phyloP scores from a whole-genome alignment of 345 rosid genomes.

The Citrus sp. region DNA sequence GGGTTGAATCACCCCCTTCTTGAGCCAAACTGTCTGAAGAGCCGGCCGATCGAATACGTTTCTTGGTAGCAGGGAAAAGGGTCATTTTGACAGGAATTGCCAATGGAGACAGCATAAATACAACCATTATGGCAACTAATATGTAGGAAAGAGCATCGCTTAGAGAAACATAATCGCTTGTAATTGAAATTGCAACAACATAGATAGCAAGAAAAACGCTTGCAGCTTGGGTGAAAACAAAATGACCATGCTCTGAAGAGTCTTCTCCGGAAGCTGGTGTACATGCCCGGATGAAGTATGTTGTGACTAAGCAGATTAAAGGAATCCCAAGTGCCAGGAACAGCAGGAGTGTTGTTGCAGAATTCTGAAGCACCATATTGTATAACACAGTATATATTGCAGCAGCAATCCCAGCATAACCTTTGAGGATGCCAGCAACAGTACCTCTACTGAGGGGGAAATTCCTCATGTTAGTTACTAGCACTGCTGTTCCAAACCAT shows the following conservation, averaged over 20 bases:
- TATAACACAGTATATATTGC: slow-evolving; percentile 75
- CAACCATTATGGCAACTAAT: slow-evolving; percentile 57
- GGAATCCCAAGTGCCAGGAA: slow-evolving; percentile 80
- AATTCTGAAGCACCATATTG: slow-evolving; percentile 49
- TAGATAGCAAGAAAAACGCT: slow-evolving; percentile 71
- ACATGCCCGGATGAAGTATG: slow-evolving; percentile 79
- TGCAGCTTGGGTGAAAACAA: slow-evolving; percentile 58
- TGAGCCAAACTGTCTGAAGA: slow-evolving; percentile 55
- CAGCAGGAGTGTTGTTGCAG: slow-evolving; percentile 61
- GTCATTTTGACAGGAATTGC: slow-evolving; percentile 96
- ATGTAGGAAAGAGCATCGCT: slow-evolving; percentile 40
- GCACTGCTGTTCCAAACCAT: slow-evolving; percentile 85
- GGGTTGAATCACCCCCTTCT: slow-evolving; percentile 39
- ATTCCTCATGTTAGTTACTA: slow-evolving; percentile 93
- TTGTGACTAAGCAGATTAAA: slow-evolving; percentile 53
- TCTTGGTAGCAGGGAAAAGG: slow-evolving; percentile 56
- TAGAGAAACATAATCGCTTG: slow-evolving; percentile 41
- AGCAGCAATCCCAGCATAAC: slow-evolving; percentile 79
- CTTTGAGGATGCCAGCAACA: slow-evolving; percentile 83
- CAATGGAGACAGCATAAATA: slow-evolving; percentile 69
- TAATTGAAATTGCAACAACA: slow-evolving; percentile 50
- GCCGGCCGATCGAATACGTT: slow-evolving; percentile 32
- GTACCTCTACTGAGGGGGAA: slow-evolving; percentile 81
- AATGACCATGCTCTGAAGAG: slow-evolving; percentile 72
- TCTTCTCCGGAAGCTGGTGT: slow-evolving; percentile 87